A percentile compares a stretch with the other conserved stretches of the same genome.
Evolutionary conservation across 2,329 filamentous ascomycete species (phyloP).

Genomic region (Westerdykella aurantiaca): DNA sequence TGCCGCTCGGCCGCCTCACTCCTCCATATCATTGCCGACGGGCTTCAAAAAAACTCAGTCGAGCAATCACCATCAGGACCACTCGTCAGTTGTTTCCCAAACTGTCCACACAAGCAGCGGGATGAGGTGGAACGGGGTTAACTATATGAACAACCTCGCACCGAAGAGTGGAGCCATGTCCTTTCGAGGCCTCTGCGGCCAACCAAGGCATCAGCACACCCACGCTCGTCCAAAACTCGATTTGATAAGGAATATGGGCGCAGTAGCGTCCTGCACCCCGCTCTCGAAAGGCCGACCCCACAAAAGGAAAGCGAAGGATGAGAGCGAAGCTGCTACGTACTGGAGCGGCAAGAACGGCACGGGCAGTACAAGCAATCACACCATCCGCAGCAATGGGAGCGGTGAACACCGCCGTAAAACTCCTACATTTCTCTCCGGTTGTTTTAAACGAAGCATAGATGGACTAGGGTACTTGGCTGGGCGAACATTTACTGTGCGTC

Average conservation of each 20-base stretch:
- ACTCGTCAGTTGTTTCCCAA: conserved; percentile 12
- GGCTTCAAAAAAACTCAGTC: conserved; percentile 17
- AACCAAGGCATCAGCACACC: too few species aligned
- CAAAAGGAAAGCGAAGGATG: background rate
- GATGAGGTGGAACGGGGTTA: conserved; percentile 26
- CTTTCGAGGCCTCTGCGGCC: too few species aligned
- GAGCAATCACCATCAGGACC: conserved; percentile 2
- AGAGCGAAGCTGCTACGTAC: background rate
- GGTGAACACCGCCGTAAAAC: too few species aligned
- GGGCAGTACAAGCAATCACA: too few species aligned
- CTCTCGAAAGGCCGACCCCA: background rate
- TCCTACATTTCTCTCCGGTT: too few species aligned
- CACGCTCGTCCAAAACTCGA: too few species aligned
- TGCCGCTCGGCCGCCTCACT: conserved; percentile 16
- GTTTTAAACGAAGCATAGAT: background rate
- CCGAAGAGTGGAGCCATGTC: conserved; percentile 11
- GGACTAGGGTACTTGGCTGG: conserved; percentile 10
- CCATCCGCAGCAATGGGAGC: too few species aligned
- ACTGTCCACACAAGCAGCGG: conserved; percentile 6
- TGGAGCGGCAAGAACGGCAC: too few species aligned
- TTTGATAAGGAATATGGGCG: background rate
- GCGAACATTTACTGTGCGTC: conserved; percentile 27
- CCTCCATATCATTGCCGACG: conserved; percentile 16
- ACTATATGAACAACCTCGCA: conserved; percentile 16
- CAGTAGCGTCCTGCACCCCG: background rate